Evolutionary conservation across 257 asterid genomes (phyloP).

Genomic region (Solanum sitiens): DNA sequence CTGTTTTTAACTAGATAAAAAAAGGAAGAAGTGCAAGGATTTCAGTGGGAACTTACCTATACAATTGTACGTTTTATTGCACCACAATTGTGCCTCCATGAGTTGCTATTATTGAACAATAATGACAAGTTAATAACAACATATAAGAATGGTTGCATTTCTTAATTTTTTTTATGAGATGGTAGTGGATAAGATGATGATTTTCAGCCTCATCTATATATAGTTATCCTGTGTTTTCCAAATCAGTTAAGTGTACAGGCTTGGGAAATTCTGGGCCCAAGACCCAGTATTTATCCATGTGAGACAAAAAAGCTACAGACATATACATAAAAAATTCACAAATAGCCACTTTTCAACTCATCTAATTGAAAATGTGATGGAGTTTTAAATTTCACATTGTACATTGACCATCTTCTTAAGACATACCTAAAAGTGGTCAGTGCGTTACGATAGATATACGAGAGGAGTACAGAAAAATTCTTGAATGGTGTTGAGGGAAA

Average conservation of each 20-base stretch:
- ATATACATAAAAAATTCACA: neutral
- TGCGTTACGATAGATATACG: neutral
- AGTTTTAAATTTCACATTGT: neutral
- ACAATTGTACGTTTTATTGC: conserved; percentile 8
- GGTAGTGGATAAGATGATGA: neutral
- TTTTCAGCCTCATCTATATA: neutral
- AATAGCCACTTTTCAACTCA: neutral
- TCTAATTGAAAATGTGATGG: neutral
- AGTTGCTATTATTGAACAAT: neutral
- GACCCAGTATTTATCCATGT: neutral
- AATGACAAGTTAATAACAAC: neutral
- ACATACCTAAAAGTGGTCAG: neutral
- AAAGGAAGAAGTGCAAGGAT: neutral
- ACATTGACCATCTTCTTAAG: neutral
- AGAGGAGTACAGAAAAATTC: too few relatives aligned
- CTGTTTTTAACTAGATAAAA: neutral
- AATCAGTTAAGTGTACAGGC: neutral
- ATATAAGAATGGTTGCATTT: neutral
- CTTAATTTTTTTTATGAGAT: neutral
- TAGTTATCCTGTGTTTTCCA: neutral
- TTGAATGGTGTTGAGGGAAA: too few relatives aligned
- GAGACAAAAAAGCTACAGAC: neutral
- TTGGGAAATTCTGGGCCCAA: neutral
- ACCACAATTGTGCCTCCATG: conserved; percentile 10
- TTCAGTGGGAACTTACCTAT: neutral